Conservation (phyloP, 2,329 filamentous ascomycete genomes). For the Exophiala bonariae region DNA sequence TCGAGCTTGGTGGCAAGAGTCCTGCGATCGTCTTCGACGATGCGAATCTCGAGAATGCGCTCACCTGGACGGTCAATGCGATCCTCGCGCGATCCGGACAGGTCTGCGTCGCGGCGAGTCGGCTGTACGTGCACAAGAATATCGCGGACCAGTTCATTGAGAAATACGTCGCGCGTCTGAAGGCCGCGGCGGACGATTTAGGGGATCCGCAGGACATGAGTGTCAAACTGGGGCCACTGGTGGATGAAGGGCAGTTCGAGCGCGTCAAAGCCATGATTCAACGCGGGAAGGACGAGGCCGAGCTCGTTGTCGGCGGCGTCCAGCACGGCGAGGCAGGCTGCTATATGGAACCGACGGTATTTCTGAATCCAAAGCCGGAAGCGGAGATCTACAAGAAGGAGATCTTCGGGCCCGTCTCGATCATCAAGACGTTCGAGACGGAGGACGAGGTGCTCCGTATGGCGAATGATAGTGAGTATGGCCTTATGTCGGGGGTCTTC, state of each 20-base stretch:
- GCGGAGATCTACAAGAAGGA: slow-evolving; percentile 41
- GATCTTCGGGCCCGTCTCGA: slow-evolving; percentile 44
- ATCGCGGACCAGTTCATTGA: slow-evolving; percentile 61
- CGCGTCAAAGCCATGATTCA: slow-evolving; percentile 43
- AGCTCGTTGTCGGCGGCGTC: slow-evolving; percentile 37
- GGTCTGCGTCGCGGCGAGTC: slow-evolving; percentile 64
- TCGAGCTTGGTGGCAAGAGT: slow-evolving; percentile 54
- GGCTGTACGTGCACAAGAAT: slow-evolving; percentile 62
- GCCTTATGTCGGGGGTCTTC: slow-evolving; percentile 41
- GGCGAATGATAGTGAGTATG: slow-evolving; percentile 43
- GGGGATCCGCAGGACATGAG: slow-evolving; percentile 67
- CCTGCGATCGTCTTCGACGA: slow-evolving; percentile 48
- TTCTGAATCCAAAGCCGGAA: slow-evolving; percentile 33
- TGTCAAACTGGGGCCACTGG: slow-evolving; percentile 45
- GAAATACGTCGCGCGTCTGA: slow-evolving; percentile 37
- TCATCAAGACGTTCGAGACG: slow-evolving; percentile 37
- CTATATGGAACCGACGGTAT: slow-evolving; percentile 40
- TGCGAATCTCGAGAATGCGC: slow-evolving; percentile 43
- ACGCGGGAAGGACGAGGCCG: slow-evolving; percentile 49
- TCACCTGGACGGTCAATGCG: slow-evolving; percentile 52
- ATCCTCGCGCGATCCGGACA: slow-evolving; percentile 64
- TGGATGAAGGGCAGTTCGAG: slow-evolving; percentile 44
- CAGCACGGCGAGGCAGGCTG: slow-evolving; percentile 36
- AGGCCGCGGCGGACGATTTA: slow-evolving; percentile 56
- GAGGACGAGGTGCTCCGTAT: slow-evolving; percentile 39